Evolutionary conservation across 495 filamentous ascomycete species (phyloP).

Genomic region (Aspergillus saccharolyticus): DNA sequence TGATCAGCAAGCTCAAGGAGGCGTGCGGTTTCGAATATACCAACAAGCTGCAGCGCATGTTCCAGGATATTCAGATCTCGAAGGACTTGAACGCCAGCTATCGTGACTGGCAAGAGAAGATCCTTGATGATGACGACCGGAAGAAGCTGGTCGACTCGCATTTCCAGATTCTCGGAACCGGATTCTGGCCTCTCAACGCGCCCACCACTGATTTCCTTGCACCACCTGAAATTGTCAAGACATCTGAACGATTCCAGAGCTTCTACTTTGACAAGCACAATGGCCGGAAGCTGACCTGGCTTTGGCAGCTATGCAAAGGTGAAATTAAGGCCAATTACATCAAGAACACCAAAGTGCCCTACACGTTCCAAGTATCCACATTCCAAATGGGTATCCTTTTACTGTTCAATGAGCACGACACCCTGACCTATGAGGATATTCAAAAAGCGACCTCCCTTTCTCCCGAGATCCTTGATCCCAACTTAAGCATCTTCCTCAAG

Average conservation of each 20-base stretch:
- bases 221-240: conserved; percentile 76
- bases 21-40: conserved; percentile 99
- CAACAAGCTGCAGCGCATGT: conserved; percentile 99
- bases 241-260: conserved; percentile 79
- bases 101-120: conserved; percentile 61
- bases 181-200: conserved; percentile 91
- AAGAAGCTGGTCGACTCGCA: conserved; percentile 64
- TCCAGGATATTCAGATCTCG: conserved; percentile 98
- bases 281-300: conserved; percentile 92
- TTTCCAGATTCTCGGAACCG: conserved; percentile 88
- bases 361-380: conserved; percentile 95
- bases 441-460: conserved; percentile 70
- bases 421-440: conserved; percentile 83
- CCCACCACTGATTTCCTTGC: conserved; percentile 82
- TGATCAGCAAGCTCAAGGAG: conserved; percentile 99
- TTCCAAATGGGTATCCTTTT: conserved; percentile 98
- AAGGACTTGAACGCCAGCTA: conserved; percentile 91
- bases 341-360: conserved; percentile 80
- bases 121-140: conserved; percentile 56
- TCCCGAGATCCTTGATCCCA: conserved; percentile 77
- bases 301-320: conserved; percentile 97
- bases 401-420: conserved; percentile 87
- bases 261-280: conserved; percentile 97
- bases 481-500: conserved; percentile 78
- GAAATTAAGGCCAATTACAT: conserved; percentile 92